These are phyloP conservation scores for Excoecaria cochinchinensis DNA, from an alignment of 345 rosid species.

Conservation along the genomic window DNA sequence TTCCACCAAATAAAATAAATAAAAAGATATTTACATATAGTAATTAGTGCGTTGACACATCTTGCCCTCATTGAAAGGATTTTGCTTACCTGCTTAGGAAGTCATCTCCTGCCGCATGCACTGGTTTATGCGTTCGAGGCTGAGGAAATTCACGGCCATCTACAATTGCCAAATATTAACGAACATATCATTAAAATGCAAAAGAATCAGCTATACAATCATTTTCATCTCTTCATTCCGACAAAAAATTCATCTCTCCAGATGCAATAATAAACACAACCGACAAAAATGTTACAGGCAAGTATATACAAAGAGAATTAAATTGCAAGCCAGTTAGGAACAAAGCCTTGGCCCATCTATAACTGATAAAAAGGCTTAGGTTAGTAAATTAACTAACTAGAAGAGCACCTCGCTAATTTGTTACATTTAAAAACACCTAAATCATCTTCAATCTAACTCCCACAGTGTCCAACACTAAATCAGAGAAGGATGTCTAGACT, in stretches of 20 bases:
- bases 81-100: constrained; percentile 49
- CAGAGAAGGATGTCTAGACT: neutral
- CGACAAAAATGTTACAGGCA: neutral
- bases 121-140: constrained; percentile 39
- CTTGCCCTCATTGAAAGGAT: neutral
- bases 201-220: too few relatives aligned
- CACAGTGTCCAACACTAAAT: neutral
- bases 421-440: neutral
- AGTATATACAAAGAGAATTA: neutral
- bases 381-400: neutral
- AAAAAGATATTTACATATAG: neutral
- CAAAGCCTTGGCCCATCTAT: neutral
- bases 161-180: constrained; percentile 14
- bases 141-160: constrained; percentile 44
- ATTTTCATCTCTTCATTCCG: too few relatives aligned
- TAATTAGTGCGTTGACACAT: neutral
- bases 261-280: too few relatives aligned
- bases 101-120: constrained; percentile 44
- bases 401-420: neutral
- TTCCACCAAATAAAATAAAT: neutral
- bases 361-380: neutral
- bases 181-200: neutral
- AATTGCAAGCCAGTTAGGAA: neutral
- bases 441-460: neutral
- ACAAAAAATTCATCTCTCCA: too few relatives aligned